A percentile compares a stretch with the other conserved stretches of the same genome.
phyloP scores from a whole-genome alignment of 306 rosid species.

The Medicago lupulina region DNA sequence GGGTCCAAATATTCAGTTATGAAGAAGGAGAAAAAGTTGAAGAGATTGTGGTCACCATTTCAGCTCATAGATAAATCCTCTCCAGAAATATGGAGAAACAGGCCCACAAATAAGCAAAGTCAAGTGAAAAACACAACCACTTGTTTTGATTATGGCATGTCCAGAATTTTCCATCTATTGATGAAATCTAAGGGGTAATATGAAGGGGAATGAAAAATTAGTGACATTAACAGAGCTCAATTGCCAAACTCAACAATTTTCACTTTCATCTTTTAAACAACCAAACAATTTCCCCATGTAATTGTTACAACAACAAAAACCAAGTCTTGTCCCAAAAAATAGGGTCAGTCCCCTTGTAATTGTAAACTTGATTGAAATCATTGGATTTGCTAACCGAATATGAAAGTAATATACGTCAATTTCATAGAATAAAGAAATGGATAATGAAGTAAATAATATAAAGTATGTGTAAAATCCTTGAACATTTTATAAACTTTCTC shows the following conservation, averaged over 20 bases:
- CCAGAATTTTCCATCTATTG: constrained; percentile 8
- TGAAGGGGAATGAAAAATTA: neutral
- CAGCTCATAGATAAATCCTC: constrained; percentile 1
- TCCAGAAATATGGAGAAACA: constrained; percentile 14
- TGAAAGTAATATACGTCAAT: constrained; percentile 12
- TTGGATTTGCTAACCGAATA: neutral
- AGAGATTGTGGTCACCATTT: constrained; percentile 30
- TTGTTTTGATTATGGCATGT: neutral
- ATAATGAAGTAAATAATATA: neutral
- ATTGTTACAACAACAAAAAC: no score
- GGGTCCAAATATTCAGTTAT: constrained; percentile 41
- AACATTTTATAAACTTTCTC: constrained; percentile 28
- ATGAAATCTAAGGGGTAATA: neutral
- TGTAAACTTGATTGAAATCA: neutral
- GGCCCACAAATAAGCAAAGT: constrained; percentile 2
- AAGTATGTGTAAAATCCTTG: constrained; percentile 12
- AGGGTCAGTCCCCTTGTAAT: neutral
- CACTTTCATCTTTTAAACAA: constrained; percentile 22
- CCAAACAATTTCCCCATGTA: neutral
- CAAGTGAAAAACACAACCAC: constrained; percentile 2
- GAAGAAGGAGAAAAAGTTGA: neutral
- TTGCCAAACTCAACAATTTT: constrained; percentile 15
- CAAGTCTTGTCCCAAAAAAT: no score
- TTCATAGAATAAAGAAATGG: neutral
- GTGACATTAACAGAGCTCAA: neutral